phyloP scores from a whole-genome alignment of 179 eudicot species.

The Spergularia azorica region DNA sequence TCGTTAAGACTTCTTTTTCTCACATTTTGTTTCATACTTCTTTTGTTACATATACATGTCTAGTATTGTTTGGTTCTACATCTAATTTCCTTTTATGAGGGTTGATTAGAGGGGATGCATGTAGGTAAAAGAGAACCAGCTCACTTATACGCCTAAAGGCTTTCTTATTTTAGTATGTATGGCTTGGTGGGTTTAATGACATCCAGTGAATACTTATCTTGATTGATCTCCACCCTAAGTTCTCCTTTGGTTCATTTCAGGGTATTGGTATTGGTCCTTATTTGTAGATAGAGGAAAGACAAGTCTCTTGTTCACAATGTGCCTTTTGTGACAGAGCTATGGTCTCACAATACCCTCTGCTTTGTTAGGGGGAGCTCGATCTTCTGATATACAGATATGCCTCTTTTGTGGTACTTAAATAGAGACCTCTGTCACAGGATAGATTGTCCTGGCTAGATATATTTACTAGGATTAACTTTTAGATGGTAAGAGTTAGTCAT shows the following conservation, averaged over 20 bases:
- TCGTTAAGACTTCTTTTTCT: slow-evolving; percentile 4
- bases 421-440: neutral
- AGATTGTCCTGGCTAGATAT: neutral
- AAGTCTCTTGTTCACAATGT: neutral
- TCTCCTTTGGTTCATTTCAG: neutral
- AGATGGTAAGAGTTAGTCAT: neutral
- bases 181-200: neutral
- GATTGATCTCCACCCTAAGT: neutral
- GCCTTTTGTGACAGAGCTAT: neutral
- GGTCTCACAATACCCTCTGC: neutral
- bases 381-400: neutral
- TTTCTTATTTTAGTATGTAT: neutral
- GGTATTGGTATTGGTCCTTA: neutral
- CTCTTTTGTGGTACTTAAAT: neutral
- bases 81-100: neutral
- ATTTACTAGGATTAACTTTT: neutral
- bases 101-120: neutral
- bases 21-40: neutral
- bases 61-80: neutral
- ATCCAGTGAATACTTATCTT: neutral
- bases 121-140: neutral
- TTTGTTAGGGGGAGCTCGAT: neutral
- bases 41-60: neutral
- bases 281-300: neutral
- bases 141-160: neutral